Evolutionary conservation across 495 filamentous ascomycete genomes (phyloP), one percentile per base, ranked within the genome.

Genomic region (Staphylotrichum longicolle): DNA sequence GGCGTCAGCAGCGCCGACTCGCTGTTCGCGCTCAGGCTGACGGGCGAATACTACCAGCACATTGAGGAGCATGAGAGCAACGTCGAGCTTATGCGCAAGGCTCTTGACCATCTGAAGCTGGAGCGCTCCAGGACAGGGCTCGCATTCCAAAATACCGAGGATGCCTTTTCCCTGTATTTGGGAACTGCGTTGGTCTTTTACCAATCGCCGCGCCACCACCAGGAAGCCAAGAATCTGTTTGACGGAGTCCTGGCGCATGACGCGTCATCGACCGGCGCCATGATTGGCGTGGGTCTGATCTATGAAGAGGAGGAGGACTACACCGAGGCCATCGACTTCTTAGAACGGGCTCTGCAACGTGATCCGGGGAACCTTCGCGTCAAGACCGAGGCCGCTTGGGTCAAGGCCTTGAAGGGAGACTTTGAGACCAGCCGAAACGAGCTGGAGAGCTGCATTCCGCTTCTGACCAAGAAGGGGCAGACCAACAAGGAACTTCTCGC

Each of bases 221-320:
- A 84, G 32, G 93, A 98, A 77, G 95, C 94, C 3, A 91, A 89
- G 66, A 65, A 62, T 11, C 80, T 96, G 9, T 99, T 99, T 63
- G 86, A 94, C 62, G 77, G 78, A 8, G 89, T 96, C 1, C 80
- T 99, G 0, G 74, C 82, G 46, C 82, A 87, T 41, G 89, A 91
- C 51, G 80, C 85, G 8, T 82, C 78, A 2, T 91, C 89, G 3
- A 92, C 91, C 7, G 75, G 84, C 48, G 94, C 91, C 45, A 78
- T 98, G 41, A 88, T 98, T 53, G 94, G 94, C 3, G 84, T 97
- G 54, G 94, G 94, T 9, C 73, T 96, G 32, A 92, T 98, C 39
- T 85, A 92, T 45, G 90, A 96, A 74, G 93, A 96, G 62, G 90
- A 96, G 66, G 89, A 95, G 64, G 86, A 98, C 47, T 96, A 90